Base-by-base conservation (phyloP, 345 rosid genomes). In the Noccaea bulbosa region DNA sequence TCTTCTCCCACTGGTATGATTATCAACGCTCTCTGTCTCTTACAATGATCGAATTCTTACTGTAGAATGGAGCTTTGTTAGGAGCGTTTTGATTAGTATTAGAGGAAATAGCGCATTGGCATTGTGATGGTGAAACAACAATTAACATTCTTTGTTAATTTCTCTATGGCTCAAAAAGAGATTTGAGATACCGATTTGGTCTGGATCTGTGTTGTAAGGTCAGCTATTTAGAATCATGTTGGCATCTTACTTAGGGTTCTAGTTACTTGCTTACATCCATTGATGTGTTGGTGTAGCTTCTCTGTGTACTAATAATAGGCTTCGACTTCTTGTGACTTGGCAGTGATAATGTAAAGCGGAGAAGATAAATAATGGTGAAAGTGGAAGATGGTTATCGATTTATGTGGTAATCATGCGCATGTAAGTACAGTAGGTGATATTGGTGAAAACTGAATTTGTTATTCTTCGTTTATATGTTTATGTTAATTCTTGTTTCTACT, bases 1-100 rank as follows among this genome's bases (percentile, higher is more conserved):
- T 33, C 62, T 48, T 33, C 34, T 34, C 5, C 9, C n/a, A 69
- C 10, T 34, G 75, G 75, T 76, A 76, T 62, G 70, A 62, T 39
- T 49, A 11, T 34, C 4, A 2, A 44, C 0, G 5, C 38, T 1
- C 34, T 45, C 22, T 20, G 1, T 43, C 16, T 70, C 60, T 35
- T 20, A 39, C 63, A 5, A 43, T n/a, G 43, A 69, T 46, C 35
- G 8, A 14, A 12, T 41, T 47, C n/a, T 49, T 59, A 38, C 39
- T 58, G 1, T 11, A 38, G 7, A 38, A 11, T 24, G 8, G 6
- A 33, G 0, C 30, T 4, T 67, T 67, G 20, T 11, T 69, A 46
- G 65, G 5, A 37, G 15, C 22, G 48, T 57, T 24, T 45, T 44
- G 2, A 56, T 2, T 54, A 34, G 20, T 39, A 32, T 22, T 51